A percentile compares a stretch with the other conserved stretches of the same genome.
phyloP scores from a whole-genome alignment of 176 grass and related monocot species.

The Bromus sterilis region DNA sequence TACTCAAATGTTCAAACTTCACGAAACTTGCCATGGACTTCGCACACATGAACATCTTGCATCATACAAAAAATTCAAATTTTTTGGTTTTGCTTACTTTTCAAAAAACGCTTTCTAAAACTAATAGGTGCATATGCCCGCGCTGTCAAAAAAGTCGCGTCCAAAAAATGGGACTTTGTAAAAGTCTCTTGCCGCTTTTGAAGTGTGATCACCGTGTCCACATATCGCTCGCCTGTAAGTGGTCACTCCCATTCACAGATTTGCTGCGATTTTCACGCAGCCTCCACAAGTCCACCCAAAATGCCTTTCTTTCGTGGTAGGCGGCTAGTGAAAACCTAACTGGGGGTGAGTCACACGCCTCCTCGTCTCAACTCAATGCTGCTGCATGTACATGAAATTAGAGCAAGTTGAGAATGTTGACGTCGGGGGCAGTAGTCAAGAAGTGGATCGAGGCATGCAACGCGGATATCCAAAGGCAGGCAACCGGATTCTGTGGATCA shows the following conservation, averaged over 20 bases:
- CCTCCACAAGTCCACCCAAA: constrained; percentile 3
- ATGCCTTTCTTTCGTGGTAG: background rate
- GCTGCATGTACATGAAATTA: background rate
- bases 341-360: background rate
- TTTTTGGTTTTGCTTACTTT: too few relatives aligned
- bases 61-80: too few relatives aligned
- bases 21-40: too few relatives aligned
- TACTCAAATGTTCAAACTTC: too few relatives aligned
- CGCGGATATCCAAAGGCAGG: constrained; percentile 6
- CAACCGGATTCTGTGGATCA: background rate
- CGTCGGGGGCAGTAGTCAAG: background rate
- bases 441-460: background rate
- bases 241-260: background rate
- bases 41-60: too few relatives aligned
- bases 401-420: background rate
- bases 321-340: background rate
- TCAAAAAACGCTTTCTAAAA: too few relatives aligned
- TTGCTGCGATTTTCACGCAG: background rate
- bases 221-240: background rate
- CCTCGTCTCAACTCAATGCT: background rate
- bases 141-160: too few relatives aligned
- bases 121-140: too few relatives aligned
- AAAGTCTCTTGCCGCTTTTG: background rate
- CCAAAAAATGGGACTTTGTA: background rate
- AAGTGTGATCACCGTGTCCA: constrained; percentile 39